Base-by-base conservation (phyloP, 2,329 filamentous ascomycete species). In the Fusarium agapanthi region DNA sequence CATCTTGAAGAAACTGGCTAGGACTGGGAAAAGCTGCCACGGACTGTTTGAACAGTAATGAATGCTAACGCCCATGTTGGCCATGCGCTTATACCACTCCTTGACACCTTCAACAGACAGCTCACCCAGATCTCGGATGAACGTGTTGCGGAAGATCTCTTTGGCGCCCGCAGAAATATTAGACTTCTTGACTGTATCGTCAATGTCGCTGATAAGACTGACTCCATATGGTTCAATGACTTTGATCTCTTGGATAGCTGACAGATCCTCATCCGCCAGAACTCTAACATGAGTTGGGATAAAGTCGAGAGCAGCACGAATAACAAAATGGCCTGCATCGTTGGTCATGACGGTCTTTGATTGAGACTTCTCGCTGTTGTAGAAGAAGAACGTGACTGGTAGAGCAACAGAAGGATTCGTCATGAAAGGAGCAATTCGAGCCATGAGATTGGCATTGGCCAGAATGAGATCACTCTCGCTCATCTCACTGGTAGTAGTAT, bases 1-100 rank as follows among this genome's bases (percentile, higher is more conserved):
- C 44, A 92, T 83, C 72, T 91, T 90, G 80, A 98, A 97, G 80
- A 93, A 99, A 59, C 89, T 94, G 10, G 93, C 92, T 16, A 99
- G 85, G 6, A 98, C 90, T 0, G 96, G 96, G 76, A 94, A 99
- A 12, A 99, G 87, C 80, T 99, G 97, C 97, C 97, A 99, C 1
- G 96, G 96, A 56, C 95, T 97, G 82, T 99, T 99, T n/a, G 96
- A 99, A 73, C 97, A 97, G 81, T 99, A 99, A 80, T 99, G 97
- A 58, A 99, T 88, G 76, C 91, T 90, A 30, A 98, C 95, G 24
- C 95, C 95, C 84, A 95, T 90, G 26, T 90, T 86, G 43, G 92
- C 88, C 83, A 99, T 87, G 26, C 86, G 86, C 40, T 86, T 90
- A 79, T 98, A 99, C 95, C 96, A 98, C 70, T 97, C 94, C 65